These are phyloP conservation scores for Lithospermum erythrorhizon DNA, from an alignment of 257 asterid genomes.

Conservation along the genomic window DNA sequence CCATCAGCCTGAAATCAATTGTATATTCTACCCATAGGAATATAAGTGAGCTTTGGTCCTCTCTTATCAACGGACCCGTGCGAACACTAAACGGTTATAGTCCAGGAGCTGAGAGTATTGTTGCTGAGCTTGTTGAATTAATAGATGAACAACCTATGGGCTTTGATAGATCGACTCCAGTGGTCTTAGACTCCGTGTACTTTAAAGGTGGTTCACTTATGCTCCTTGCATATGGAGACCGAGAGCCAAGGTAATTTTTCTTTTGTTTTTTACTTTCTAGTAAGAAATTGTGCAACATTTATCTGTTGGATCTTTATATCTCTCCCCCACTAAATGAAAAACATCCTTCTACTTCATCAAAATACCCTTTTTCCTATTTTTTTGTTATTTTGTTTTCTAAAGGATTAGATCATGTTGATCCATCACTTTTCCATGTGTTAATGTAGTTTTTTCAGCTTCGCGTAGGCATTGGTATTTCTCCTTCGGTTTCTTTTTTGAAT, in stretches of 20 bases:
- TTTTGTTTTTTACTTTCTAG: conserved; percentile 5
- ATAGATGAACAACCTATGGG: conserved; percentile 44
- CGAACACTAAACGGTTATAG: conserved; percentile 51
- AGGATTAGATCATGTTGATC: no score
- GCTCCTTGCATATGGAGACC: conserved; percentile 94
- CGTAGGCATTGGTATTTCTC: no score
- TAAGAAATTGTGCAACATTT: neutral
- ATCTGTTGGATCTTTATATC: neutral
- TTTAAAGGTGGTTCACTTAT: conserved; percentile 72
- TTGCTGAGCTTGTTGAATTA: conserved; percentile 57
- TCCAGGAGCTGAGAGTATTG: conserved; percentile 49
- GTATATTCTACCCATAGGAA: conserved; percentile 30
- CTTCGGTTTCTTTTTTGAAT: no score
- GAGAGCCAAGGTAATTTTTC: conserved; percentile 70
- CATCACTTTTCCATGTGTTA: no score
- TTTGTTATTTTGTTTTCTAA: no score
- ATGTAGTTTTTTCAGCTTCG: no score
- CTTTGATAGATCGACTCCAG: conserved; percentile 54
- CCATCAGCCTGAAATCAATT: conserved; percentile 28
- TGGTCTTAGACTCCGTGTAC: conserved; percentile 76
- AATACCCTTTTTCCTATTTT: no score
- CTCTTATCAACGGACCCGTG: conserved; percentile 41
- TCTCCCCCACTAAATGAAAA: no score
- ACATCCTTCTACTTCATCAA: no score
- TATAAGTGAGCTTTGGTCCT: conserved; percentile 31